Conservation (phyloP, 192 early-diverging fungal genomes). For the Gryganskiella cystojenkinii region DNA sequence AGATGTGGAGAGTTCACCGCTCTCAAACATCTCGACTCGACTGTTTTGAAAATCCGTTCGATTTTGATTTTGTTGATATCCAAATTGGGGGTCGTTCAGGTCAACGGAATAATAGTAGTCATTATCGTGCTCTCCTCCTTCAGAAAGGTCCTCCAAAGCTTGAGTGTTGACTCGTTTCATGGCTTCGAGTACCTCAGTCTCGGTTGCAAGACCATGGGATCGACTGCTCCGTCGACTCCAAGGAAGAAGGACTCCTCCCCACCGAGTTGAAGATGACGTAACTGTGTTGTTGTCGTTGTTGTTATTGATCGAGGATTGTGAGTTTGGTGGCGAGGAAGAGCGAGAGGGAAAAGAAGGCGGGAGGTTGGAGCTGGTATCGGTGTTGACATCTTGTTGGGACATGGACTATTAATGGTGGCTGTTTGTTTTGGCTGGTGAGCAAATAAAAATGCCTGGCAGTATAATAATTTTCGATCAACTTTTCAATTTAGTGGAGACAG, state of each 20-base stretch:
- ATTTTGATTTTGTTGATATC: background rate
- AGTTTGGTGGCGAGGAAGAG: too few species aligned
- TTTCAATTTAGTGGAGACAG: too few species aligned
- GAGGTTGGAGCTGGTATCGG: background rate
- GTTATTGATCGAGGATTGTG: background rate
- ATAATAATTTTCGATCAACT: too few species aligned
- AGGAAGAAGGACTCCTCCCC: constrained; percentile 1
- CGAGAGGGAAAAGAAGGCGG: too few species aligned
- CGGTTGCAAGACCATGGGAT: constrained; percentile 5
- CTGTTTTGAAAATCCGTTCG: background rate
- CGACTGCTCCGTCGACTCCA: constrained; percentile 12
- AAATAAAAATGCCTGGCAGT: too few species aligned
- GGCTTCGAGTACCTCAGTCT: constrained; percentile 24
- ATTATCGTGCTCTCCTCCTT: background rate
- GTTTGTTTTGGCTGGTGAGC: too few species aligned
- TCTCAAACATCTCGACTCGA: background rate
- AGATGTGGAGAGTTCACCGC: too few species aligned
- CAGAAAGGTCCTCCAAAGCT: background rate
- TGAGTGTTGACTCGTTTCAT: constrained; percentile 24
- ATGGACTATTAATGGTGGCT: too few species aligned
- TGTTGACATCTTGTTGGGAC: too few species aligned
- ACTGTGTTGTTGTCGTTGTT: background rate
- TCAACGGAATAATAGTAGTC: background rate
- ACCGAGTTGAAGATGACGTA: constrained; percentile 1
- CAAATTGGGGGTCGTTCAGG: background rate